These are phyloP conservation scores for Cryphonectria parasitica DNA, from an alignment of 2,329 filamentous ascomycete species.

Conservation along the genomic window DNA sequence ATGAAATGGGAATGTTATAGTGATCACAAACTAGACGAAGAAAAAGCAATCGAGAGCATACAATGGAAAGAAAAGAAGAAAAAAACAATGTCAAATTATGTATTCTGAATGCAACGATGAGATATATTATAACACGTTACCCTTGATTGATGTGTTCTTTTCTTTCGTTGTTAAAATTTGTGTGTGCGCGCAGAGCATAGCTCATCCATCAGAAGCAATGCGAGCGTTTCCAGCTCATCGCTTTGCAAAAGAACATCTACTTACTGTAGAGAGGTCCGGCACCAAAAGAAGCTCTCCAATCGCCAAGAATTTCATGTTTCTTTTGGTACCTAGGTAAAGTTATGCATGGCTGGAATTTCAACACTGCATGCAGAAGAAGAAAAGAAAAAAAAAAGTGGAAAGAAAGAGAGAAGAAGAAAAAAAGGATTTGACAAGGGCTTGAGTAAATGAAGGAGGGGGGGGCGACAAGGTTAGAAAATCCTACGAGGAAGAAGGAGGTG, in stretches of 20 bases:
- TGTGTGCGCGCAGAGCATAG: no score
- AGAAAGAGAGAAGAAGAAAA: no score
- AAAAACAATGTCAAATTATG: background rate
- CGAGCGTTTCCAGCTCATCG: background rate
- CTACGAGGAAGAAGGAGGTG: background rate
- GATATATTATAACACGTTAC: background rate
- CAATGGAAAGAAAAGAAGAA: background rate
- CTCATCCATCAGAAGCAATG: background rate
- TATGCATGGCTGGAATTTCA: background rate
- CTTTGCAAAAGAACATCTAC: background rate
- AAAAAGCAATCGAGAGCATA: background rate
- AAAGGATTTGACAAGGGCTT: background rate
- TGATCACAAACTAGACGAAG: background rate
- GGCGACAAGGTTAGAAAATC: background rate
- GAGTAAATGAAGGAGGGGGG: no score
- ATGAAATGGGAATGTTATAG: background rate
- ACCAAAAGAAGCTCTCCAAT: background rate
- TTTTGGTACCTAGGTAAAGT: background rate
- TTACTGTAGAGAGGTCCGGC: background rate
- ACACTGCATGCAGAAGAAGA: background rate
- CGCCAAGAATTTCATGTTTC: background rate
- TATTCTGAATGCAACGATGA: background rate
- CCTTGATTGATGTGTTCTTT: background rate
- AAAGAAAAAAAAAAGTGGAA: no score
- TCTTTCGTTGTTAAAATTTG: background rate